A percentile compares a stretch with the other conserved stretches of the same genome.
phyloP scores from a whole-genome alignment of 345 rosid species.

The Eucalyptus pauciflora region DNA sequence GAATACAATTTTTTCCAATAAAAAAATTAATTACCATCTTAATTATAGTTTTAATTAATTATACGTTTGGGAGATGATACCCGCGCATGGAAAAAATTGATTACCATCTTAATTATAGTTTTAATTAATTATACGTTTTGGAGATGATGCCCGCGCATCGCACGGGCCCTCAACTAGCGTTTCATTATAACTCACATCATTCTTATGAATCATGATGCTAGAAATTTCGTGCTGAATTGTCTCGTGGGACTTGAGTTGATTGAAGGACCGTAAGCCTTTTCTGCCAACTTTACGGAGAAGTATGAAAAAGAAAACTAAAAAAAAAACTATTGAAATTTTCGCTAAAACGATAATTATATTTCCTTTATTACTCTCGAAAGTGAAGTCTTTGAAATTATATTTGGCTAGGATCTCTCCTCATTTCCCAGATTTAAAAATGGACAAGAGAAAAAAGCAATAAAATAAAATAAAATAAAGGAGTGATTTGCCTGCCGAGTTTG shows the following conservation, averaged over 20 bases:
- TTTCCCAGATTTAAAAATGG: neutral
- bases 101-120: neutral
- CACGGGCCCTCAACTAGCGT: neutral
- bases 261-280: neutral
- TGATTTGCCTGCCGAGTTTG: neutral
- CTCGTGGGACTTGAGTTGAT: neutral
- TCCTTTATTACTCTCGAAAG: neutral
- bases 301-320: accelerated
- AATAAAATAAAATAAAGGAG: neutral
- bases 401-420: neutral
- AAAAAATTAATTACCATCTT: neutral
- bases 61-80: neutral
- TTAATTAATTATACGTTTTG: neutral
- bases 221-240: neutral
- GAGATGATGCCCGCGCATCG: neutral
- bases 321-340: neutral
- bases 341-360: neutral
- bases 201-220: neutral
- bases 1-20: too few species aligned
- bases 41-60: neutral
- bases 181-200: neutral
- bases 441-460: neutral
- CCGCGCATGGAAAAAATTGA: too few species aligned
- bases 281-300: neutral
- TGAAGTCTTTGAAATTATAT: neutral